Evolutionary conservation across 169 alveolate species (phyloP).

Genomic region (Cryptosporidium meleagridis): DNA sequence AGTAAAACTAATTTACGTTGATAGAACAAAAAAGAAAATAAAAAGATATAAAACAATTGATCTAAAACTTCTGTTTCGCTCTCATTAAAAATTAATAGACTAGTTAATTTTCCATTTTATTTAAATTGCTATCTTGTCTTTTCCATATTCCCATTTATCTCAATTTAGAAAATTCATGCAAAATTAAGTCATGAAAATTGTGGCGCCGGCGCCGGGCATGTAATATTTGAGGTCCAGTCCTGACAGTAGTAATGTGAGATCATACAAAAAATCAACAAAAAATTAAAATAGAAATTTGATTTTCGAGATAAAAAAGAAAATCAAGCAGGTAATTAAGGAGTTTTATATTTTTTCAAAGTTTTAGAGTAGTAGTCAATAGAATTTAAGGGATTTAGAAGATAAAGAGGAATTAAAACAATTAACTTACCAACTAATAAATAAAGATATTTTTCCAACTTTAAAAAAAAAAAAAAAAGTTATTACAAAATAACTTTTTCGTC

Average conservation of each 20-base stretch:
- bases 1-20: too few species aligned
- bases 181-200: background rate
- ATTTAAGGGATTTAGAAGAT: background rate
- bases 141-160: background rate
- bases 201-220: constrained; percentile 67
- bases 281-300: background rate
- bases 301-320: background rate
- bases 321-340: background rate
- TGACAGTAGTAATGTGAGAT: constrained; percentile 6
- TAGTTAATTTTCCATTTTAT: too few species aligned
- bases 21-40: too few species aligned
- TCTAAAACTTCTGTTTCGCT: too few species aligned
- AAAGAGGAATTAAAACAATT: background rate
- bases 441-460: background rate
- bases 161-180: constrained; percentile 14
- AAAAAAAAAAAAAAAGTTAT: background rate
- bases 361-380: background rate
- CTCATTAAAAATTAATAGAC: too few species aligned
- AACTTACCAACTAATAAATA: too few species aligned
- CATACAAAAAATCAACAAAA: background rate
- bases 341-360: background rate
- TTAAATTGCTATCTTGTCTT: too few species aligned
- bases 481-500: background rate
- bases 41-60: too few species aligned
- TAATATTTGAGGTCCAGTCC: constrained; percentile 53